Percentiles rank a stretch among this genome's conserved stretches.
Conservation (phyloP, 371 early-diverging fungal species). For the Dinochytrium kinnereticum region DNA sequence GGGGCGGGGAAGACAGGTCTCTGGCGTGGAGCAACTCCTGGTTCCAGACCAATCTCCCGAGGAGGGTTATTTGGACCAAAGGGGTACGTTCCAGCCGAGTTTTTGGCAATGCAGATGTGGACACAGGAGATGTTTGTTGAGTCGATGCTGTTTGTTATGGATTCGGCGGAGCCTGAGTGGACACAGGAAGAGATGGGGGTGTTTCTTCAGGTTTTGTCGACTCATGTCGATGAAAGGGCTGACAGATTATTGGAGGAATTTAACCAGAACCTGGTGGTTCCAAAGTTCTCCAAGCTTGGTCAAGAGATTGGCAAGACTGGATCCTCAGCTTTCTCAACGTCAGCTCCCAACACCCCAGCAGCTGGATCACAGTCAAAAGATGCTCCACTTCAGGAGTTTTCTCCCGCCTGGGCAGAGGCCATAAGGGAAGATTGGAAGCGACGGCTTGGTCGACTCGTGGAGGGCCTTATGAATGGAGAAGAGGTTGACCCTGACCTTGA, state of each 20-base stretch:
- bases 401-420: constrained; percentile 2
- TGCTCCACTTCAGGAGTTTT: not conserved
- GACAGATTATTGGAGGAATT: constrained; percentile 28
- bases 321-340: not conserved
- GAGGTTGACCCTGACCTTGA: constrained; percentile 10
- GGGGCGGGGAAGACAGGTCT: not conserved
- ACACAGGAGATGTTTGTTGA: constrained; percentile 33
- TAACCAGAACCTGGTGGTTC: constrained; percentile 29
- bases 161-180: constrained; percentile 32
- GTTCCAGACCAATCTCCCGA: not conserved
- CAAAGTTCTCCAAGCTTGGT: constrained; percentile 20
- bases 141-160: constrained; percentile 22
- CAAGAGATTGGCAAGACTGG: not conserved
- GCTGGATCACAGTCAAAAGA: not conserved
- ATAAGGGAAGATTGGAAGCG: constrained; percentile 40
- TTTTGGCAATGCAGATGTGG: constrained; percentile 27
- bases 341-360: not conserved
- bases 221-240: constrained; percentile 29
- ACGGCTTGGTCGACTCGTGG: constrained; percentile 20
- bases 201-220: constrained; percentile 38
- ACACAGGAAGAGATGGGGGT: constrained; percentile 40
- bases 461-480: constrained; percentile 10
- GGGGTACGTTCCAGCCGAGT: constrained; percentile 24
- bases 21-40: not conserved
- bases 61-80: constrained; percentile 6